These are phyloP conservation scores for Trametes elegans DNA, from an alignment of 768 basidiomycete species.

Conservation along the genomic window DNA sequence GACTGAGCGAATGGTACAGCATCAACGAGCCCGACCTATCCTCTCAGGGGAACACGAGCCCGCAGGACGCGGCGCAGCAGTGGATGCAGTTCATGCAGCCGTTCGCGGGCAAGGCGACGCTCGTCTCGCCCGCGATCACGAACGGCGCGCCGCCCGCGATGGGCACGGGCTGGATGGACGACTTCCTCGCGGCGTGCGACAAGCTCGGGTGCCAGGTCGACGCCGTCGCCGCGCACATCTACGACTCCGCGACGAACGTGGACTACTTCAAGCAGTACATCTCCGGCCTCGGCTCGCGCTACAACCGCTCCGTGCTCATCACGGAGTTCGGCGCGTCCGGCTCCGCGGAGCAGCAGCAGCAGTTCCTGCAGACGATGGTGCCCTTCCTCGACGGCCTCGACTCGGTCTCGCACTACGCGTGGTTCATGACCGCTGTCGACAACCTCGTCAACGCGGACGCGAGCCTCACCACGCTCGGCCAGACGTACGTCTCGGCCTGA, in stretches of 20 bases:
- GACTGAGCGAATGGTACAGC: constrained; percentile 9
- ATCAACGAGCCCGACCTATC: constrained; percentile 33
- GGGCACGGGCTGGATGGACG: constrained; percentile 32
- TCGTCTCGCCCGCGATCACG: constrained; percentile 33
- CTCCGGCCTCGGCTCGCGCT: constrained; percentile 27
- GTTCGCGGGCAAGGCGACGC: constrained; percentile 31
- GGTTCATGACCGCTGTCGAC: constrained; percentile 26
- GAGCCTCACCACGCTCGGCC: constrained; percentile 24
- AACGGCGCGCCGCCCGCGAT: constrained; percentile 32
- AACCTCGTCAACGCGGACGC: constrained; percentile 27
- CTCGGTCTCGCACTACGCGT: constrained; percentile 27
- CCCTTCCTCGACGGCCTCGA: constrained; percentile 30
- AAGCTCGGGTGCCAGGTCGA: constrained; percentile 28
- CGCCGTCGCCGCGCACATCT: constrained; percentile 31
- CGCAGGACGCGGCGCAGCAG: constrained; percentile 26
- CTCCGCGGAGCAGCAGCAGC: constrained; percentile 22
- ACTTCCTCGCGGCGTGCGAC: constrained; percentile 29
- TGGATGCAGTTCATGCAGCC: constrained; percentile 33
- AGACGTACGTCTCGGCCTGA: constrained; percentile 26
- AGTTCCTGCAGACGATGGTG: constrained; percentile 28
- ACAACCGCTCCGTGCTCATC: constrained; percentile 29
- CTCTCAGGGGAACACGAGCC: constrained; percentile 30
- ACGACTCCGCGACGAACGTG: constrained; percentile 31
- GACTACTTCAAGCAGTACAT: constrained; percentile 33
- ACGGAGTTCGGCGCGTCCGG: constrained; percentile 33